Percentiles rank a stretch among this genome's conserved stretches.
These are phyloP conservation scores for Gyrodon lividus DNA, from an alignment of 768 basidiomycete species.

Conservation along the genomic window DNA sequence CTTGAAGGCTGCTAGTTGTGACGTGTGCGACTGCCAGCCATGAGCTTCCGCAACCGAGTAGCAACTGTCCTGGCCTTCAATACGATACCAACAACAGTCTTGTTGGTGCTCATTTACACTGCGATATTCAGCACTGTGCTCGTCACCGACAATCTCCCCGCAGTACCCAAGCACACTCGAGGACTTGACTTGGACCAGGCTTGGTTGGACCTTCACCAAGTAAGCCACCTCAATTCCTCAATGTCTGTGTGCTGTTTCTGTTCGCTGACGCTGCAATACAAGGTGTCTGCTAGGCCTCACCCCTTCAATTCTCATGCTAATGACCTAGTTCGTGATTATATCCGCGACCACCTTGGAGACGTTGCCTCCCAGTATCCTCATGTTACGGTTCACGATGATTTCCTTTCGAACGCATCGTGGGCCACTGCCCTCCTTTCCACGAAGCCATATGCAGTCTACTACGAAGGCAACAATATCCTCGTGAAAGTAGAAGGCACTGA, in stretches of 20 bases:
- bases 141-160: conserved; percentile 47
- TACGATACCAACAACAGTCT: conserved; percentile 42
- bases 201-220: conserved; percentile 56
- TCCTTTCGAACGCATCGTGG: conserved; percentile 51
- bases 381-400: conserved; percentile 53
- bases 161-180: conserved; percentile 42
- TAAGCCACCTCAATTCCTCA: conserved; percentile 24
- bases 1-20: background rate
- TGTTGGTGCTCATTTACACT: conserved; percentile 48
- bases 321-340: conserved; percentile 58
- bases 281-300: conserved; percentile 71
- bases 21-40: conserved; percentile 3
- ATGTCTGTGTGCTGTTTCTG: background rate
- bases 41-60: conserved; percentile 27
- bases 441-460: conserved; percentile 41
- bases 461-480: conserved; percentile 67
- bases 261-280: background rate
- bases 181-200: conserved; percentile 53
- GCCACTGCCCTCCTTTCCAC: conserved; percentile 18
- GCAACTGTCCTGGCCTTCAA: conserved; percentile 36
- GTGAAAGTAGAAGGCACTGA: conserved; percentile 61
- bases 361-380: conserved; percentile 44
- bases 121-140: conserved; percentile 46
- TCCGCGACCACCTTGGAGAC: conserved; percentile 52
- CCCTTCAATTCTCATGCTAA: conserved; percentile 80